Base-by-base conservation (phyloP, 2,329 filamentous ascomycete genomes). In the Xylariaceae sp. region DNA sequence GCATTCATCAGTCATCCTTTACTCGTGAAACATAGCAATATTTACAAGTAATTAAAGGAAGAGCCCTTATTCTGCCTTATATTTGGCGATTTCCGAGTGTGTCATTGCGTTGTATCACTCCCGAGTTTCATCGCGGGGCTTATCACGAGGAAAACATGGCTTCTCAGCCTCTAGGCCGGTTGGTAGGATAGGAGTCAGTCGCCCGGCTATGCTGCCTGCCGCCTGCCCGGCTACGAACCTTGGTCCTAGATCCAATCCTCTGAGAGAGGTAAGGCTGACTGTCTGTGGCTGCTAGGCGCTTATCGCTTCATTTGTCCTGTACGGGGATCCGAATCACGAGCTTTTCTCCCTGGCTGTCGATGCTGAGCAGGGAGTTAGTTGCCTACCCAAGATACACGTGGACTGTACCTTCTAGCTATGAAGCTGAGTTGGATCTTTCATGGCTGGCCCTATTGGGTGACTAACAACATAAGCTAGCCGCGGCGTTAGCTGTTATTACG, bases 101-200 rank as follows among this genome's bases (percentile, higher is more conserved):
- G 13, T 27, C 40, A 32, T 43, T 32, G 29, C 23, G 21, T 23
- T 18, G 6, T 29, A 13, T 10, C 23, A 10, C 20, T 15, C 26
- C 30, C 36, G 9, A 16, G 27, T 15, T 9, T 29, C 4, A 30
- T 33, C 21, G 7, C 20, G 30, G 23, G 37, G 36, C 45, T 40
- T 23, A 29, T 40, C 33, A 41, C 26, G 13, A 54, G 21, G 20
- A 7, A 9, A 37, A 33, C 33, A 24, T 10, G 16, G 9, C 16
- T 27, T 37, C 15, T 39, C 24, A 55, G 41, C 47, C 47, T 50
- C 21, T 37, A 51, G 40, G 52, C 52, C 50, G 40, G 46, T 40
- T 42, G 32, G 27, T 27, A 29, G 39, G 8, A 16, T 29, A n/a
- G 15, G 29, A 35, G 39, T 54, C 51, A 54, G 51, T 45, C 39